Evolutionary conservation across 1,284 basidiomycete genomes (phyloP).

Genomic region (Volvariella volvacea): DNA sequence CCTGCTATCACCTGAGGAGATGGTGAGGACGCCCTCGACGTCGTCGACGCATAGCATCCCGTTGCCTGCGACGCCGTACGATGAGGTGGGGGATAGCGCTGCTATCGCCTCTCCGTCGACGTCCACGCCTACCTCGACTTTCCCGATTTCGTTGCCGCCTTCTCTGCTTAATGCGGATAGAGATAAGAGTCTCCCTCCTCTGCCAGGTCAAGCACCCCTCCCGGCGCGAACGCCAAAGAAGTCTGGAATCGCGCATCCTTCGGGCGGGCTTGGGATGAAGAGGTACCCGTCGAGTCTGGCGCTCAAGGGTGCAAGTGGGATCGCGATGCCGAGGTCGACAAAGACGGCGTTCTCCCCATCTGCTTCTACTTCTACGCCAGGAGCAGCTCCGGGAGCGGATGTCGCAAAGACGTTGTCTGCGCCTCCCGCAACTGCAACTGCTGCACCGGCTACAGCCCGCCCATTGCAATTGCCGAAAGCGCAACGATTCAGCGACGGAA

Average conservation of each 20-base stretch:
- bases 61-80: constrained; percentile 8
- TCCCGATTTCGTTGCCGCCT: constrained; percentile 36
- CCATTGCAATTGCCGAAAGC: constrained; percentile 12
- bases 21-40: background rate
- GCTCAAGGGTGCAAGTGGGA: no score
- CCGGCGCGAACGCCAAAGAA: constrained; percentile 15
- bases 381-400: no score
- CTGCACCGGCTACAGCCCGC: constrained; percentile 11
- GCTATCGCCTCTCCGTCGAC: constrained; percentile 13
- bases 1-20: no score
- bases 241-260: constrained; percentile 8
- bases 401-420: no score
- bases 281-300: constrained; percentile 14
- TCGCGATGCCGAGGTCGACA: no score
- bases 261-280: constrained; percentile 6
- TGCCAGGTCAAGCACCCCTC: constrained; percentile 15
- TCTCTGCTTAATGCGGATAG: constrained; percentile 32
- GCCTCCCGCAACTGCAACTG: no score
- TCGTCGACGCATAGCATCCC: background rate
- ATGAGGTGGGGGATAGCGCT: constrained; percentile 8
- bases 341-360: no score
- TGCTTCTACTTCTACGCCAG: no score
- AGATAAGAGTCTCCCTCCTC: constrained; percentile 23
- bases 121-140: constrained; percentile 32
- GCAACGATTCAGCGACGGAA: constrained; percentile 5